These are phyloP conservation scores for Acacia confusa DNA, from an alignment of 306 rosid genomes.

Conservation along the genomic window DNA sequence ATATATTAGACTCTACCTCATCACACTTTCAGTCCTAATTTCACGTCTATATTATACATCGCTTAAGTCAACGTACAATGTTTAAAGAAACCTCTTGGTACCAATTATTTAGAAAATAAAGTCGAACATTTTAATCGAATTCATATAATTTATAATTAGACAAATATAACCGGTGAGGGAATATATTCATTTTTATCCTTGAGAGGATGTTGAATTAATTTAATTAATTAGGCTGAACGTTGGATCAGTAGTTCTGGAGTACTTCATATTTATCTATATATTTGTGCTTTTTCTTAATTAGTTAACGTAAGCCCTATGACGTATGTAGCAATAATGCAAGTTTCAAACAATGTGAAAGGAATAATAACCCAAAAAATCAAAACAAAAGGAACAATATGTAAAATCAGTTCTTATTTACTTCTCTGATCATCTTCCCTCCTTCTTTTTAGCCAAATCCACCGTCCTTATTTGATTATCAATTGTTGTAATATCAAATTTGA, in stretches of 20 bases:
- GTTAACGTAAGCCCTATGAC: neutral
- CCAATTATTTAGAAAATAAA: neutral
- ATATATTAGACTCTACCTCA: neutral
- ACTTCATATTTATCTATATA: neutral
- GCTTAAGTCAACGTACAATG: neutral
- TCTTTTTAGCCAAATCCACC: neutral
- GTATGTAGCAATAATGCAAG: neutral
- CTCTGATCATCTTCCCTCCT: too few species aligned
- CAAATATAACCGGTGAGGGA: neutral
- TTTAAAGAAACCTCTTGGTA: neutral
- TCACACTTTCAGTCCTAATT: neutral
- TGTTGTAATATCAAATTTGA: neutral
- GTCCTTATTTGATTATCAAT: neutral
- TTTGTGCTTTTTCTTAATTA: neutral
- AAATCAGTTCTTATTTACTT: neutral
- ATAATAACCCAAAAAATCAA: neutral
- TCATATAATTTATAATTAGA: neutral
- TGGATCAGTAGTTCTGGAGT: neutral
- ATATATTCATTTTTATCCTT: neutral
- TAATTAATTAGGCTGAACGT: neutral
- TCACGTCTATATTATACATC: neutral
- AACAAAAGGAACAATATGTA: neutral
- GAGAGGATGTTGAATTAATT: neutral
- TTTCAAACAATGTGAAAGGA: neutral
- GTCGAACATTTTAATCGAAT: neutral